Percentiles rank a stretch among this genome's conserved stretches.
These are phyloP conservation scores for Pyricularia sp. DNA, from an alignment of 2,329 filamentous ascomycete genomes.

Conservation along the genomic window DNA sequence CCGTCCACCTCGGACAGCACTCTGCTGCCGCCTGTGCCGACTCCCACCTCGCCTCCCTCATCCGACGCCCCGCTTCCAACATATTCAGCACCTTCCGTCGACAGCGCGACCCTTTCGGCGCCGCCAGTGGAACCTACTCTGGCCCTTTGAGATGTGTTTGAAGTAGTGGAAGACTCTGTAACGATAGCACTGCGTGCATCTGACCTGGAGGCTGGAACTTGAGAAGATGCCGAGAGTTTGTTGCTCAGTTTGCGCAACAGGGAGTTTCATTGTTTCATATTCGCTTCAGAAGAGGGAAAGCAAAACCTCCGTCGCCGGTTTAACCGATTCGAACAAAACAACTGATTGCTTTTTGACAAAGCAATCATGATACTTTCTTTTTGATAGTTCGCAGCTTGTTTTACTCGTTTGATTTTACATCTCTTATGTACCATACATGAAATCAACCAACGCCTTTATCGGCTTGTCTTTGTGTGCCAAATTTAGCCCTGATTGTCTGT, in stretches of 20 bases:
- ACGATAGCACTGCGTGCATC: not conserved
- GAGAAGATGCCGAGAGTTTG: not conserved
- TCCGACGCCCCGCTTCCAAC: too few relatives aligned
- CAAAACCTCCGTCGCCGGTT: not conserved
- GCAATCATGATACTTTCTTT: not conserved
- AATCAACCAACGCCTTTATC: not conserved
- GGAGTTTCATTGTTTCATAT: not conserved
- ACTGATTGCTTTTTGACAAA: not conserved
- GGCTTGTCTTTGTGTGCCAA: not conserved
- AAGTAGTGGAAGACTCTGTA: not conserved
- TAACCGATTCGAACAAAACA: not conserved
- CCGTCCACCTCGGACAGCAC: not conserved
- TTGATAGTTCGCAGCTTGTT: not conserved
- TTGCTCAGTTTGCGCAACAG: not conserved
- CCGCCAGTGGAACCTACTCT: not conserved
- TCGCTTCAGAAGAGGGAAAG: not conserved
- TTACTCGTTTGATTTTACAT: not conserved
- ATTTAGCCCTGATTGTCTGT: too few relatives aligned
- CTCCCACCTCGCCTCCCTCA: not conserved
- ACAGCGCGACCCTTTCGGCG: not conserved
- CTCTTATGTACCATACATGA: not conserved
- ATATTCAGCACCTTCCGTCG: not conserved
- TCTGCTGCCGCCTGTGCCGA: too few relatives aligned
- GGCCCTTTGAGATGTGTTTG: not conserved
- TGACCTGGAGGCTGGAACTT: not conserved